Percentiles rank a stretch among this genome's conserved stretches.
phyloP scores from a whole-genome alignment of 148 eudicot species.

The Camellia japonica region DNA sequence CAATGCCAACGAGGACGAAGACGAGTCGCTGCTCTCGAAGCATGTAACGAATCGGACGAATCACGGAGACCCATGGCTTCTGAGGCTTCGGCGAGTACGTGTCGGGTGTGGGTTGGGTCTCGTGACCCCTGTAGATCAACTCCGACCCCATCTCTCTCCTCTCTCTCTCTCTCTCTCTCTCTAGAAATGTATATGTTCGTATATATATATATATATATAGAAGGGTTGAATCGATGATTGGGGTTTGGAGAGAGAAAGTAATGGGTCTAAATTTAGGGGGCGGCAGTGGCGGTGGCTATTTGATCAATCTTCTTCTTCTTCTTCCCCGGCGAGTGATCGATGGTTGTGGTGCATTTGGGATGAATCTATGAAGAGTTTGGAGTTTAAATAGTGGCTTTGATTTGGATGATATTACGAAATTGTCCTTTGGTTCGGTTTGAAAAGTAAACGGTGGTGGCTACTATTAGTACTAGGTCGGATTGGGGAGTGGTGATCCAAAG shows the following conservation, averaged over 20 bases:
- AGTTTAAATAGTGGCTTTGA: not conserved
- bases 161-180: not conserved
- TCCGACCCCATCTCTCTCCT: constrained; percentile 48
- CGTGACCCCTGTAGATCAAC: constrained; percentile 68
- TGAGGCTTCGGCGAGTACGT: constrained; percentile 65
- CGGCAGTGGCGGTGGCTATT: not conserved
- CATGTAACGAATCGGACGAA: constrained; percentile 65
- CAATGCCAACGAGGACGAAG: constrained; percentile 70
- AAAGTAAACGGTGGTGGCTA: no score
- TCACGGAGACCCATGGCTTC: constrained; percentile 58
- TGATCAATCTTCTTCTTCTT: constrained; percentile 4
- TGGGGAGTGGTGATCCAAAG: no score
- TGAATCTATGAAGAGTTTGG: no score
- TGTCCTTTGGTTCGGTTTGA: not conserved
- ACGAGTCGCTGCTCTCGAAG: constrained; percentile 77
- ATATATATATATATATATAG: no score
- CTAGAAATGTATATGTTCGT: not conserved
- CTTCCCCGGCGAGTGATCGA: not conserved
- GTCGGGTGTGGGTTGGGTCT: constrained; percentile 34
- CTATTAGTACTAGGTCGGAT: no score
- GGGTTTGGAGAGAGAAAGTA: not conserved
- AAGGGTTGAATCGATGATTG: not conserved
- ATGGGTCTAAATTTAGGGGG: not conserved
- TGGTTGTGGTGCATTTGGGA: not conserved
- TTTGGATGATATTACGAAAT: not conserved